phyloP scores from a whole-genome alignment of 306 rosid species.

The Cucurbita pepo region DNA sequence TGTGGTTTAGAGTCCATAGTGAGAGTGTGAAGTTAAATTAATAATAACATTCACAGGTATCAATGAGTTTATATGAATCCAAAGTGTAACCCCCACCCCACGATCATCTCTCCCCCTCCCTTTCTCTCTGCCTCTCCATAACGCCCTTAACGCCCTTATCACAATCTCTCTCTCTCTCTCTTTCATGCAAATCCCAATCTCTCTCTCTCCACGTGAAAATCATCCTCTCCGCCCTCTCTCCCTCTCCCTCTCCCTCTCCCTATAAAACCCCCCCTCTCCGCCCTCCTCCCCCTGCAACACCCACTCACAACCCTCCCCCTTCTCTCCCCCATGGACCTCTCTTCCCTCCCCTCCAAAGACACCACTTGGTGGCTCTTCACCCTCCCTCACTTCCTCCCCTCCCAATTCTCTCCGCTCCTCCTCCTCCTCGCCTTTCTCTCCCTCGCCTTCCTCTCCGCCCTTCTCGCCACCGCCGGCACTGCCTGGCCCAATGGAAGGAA shows the following conservation, averaged over 20 bases:
- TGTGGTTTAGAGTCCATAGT: no score
- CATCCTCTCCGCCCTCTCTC: not conserved
- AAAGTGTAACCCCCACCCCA: not conserved
- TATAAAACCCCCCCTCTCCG: not conserved
- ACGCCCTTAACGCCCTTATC: not conserved
- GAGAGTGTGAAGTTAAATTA: no score
- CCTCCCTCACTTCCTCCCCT: slow-evolving; percentile 18
- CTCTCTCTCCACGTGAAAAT: not conserved
- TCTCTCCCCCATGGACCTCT: not conserved
- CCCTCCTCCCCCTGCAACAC: not conserved
- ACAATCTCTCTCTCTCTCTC: not conserved
- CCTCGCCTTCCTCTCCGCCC: slow-evolving; percentile 14
- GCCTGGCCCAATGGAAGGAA: slow-evolving; percentile 39
- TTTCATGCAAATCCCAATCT: not conserved
- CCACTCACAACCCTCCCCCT: not conserved
- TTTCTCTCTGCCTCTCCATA: not conserved
- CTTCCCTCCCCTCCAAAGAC: slow-evolving; percentile 4
- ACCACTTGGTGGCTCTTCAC: slow-evolving; percentile 25
- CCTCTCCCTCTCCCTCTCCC: not conserved
- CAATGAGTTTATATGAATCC: not conserved
- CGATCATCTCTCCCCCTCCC: not conserved
- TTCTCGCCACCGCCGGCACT: slow-evolving; percentile 20
- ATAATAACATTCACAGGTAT: no score
- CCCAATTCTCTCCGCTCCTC: not conserved
- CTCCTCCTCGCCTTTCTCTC: slow-evolving; percentile 12